phyloP scores from a whole-genome alignment of 2,329 filamentous ascomycete genomes.

The Epichloe coenophiala region DNA sequence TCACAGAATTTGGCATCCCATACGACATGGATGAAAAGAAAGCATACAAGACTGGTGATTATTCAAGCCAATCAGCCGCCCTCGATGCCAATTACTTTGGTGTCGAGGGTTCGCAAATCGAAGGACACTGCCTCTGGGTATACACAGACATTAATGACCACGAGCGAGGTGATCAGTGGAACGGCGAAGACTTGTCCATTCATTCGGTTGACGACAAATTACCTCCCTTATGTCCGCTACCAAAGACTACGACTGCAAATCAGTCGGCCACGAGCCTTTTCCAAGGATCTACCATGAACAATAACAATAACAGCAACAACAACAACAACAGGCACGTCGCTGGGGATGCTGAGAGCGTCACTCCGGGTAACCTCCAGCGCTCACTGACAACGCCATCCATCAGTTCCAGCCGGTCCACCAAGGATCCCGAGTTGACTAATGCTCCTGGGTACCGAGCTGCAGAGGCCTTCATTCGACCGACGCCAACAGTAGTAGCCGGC shows the following conservation, averaged over 20 bases:
- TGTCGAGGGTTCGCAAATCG: conserved; percentile 68
- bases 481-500: conserved; percentile 63
- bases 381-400: conserved; percentile 57
- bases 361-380: conserved; percentile 61
- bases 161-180: conserved; percentile 86
- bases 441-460: conserved; percentile 72
- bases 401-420: conserved; percentile 39
- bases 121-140: conserved; percentile 81
- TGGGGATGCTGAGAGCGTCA: conserved; percentile 46
- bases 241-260: conserved; percentile 24
- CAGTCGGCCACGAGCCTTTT: conserved; percentile 31
- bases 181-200: conserved; percentile 91
- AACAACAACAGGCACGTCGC: conserved; percentile 24
- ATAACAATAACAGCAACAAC: conserved; percentile 7
- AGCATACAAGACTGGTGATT: conserved; percentile 91
- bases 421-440: conserved; percentile 44
- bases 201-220: conserved; percentile 69
- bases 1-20: conserved; percentile 93
- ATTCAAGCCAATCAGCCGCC: conserved; percentile 79
- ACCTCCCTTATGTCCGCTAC: conserved; percentile 38
- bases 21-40: conserved; percentile 98
- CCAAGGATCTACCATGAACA: conserved; percentile 9
- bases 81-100: conserved; percentile 96
- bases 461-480: conserved; percentile 83
- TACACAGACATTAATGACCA: conserved; percentile 79